These are phyloP conservation scores for Xylariaceae sp. DNA, from an alignment of 2,329 filamentous ascomycete genomes.

Conservation along the genomic window DNA sequence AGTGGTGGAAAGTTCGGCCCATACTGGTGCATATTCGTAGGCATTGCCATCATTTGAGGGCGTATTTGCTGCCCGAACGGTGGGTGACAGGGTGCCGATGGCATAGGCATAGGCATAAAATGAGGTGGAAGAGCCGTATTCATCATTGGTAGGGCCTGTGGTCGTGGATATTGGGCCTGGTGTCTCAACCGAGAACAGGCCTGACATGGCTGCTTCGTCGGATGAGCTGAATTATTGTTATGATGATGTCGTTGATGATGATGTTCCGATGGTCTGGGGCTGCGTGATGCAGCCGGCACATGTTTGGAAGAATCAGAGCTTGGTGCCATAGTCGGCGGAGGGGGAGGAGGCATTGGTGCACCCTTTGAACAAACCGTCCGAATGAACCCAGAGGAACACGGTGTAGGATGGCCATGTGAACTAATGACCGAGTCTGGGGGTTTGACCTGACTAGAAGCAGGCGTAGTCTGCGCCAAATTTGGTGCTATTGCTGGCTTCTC, in stretches of 20 bases:
- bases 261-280: slow-evolving; percentile 1
- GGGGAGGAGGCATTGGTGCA: slow-evolving; percentile 24
- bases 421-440: slow-evolving; percentile 9
- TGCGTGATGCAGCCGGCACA: slow-evolving; percentile 6
- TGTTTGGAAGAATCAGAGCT: slow-evolving; percentile 8
- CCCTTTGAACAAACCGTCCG: slow-evolving; percentile 8
- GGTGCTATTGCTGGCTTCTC: slow-evolving; percentile 8
- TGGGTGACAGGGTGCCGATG: slow-evolving; percentile 23
- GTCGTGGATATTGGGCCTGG: slow-evolving; percentile 26
- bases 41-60: slow-evolving; percentile 28
- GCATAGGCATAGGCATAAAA: slow-evolving; percentile 9
- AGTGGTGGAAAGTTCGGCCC: slow-evolving; percentile 22
- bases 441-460: slow-evolving; percentile 5
- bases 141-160: slow-evolving; percentile 27
- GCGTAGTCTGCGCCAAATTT: neutral
- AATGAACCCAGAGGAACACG: neutral
- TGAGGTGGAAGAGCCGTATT: slow-evolving; percentile 23
- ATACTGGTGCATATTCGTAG: slow-evolving; percentile 22
- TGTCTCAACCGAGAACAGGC: slow-evolving; percentile 30
- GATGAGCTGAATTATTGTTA: slow-evolving; percentile 7
- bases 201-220: slow-evolving; percentile 29
- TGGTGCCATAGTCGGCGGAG: slow-evolving; percentile 11
- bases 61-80: slow-evolving; percentile 26
- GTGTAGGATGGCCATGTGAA: neutral
- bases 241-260: neutral